Evolutionary conservation across 768 basidiomycete species (phyloP), one percentile per base, ranked within the genome.

Genomic region (Panus rudis): DNA sequence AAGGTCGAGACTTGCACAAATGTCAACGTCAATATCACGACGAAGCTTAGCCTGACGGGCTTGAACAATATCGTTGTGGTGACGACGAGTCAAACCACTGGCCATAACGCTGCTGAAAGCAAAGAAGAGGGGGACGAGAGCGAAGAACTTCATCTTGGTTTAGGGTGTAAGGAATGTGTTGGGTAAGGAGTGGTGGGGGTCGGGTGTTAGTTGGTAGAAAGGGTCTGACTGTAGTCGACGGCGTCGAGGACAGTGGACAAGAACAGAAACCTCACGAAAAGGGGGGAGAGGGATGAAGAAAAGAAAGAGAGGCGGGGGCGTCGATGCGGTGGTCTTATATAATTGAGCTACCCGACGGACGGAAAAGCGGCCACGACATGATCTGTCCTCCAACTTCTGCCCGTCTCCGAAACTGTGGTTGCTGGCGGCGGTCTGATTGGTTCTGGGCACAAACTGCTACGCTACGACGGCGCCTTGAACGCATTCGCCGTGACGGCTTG

Each of bases 11-110:
- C 39, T 39, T 2, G 30, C 51, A 39, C 47, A 52, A 21, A 49
- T 37, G 26, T 52, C 51, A 19, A 52, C 10, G n/a, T n/a, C n/a
- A 11, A 46, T 30, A 27, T 39, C 45, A 25, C 51, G 48, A 40
- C 24, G 44, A 21, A 44, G 28, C n/a, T 40, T 49, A 17, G 48
- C 48, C 35, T 43, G 48, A 20, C 43, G 43, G 13, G 43, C 34
- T 10, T 19, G 14, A 23, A 39, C 37, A 11, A 34, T 27, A 31
- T 46, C 17, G 11, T 11, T 16, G 30, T 31, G 11, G 24, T 22
- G n/a, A 39, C 21, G 19, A 17, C 21, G 8, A 12, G 21, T 22
- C 19, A 22, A 23, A 23, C 21, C 25, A 16, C 14, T 6, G 8
- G 38, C 38, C 10, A 8, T n/a, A 10, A 21, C 35, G 38, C 21